These are phyloP conservation scores for Termitomyces sp. DNA, from an alignment of 768 basidiomycete species.

Conservation along the genomic window DNA sequence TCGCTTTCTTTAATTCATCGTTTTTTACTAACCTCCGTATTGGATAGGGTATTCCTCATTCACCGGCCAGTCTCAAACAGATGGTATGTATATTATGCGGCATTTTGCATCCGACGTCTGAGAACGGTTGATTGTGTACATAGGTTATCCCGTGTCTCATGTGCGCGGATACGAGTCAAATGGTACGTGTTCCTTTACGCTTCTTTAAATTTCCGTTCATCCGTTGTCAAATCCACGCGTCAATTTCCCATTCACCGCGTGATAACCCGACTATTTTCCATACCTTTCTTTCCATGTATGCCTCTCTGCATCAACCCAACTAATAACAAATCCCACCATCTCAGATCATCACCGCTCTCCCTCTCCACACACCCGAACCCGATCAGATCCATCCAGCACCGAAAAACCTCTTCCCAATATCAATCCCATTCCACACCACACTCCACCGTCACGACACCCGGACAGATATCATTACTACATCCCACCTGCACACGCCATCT, in stretches of 20 bases:
- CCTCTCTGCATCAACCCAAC: too few species aligned
- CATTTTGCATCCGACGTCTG: too few species aligned
- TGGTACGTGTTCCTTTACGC: background rate
- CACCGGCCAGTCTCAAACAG: too few species aligned
- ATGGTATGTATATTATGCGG: too few species aligned
- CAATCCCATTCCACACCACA: too few species aligned
- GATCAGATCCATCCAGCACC: background rate
- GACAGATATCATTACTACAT: constrained; percentile 27
- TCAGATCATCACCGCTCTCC: background rate
- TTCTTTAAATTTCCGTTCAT: too few species aligned
- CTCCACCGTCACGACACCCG: constrained; percentile 1
- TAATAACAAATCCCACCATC: background rate
- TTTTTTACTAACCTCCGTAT: background rate
- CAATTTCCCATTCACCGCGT: too few species aligned
- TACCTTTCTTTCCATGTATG: background rate
- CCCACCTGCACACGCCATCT: constrained; percentile 53
- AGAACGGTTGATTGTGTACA: too few species aligned
- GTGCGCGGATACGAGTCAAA: background rate
- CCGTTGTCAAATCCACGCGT: too few species aligned
- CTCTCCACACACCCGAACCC: background rate
- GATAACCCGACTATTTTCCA: background rate
- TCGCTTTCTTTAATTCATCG: too few species aligned
- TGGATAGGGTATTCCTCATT: background rate
- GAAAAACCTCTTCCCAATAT: constrained; percentile 19
- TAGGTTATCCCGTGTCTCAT: background rate